Percentiles rank a stretch among this genome's conserved stretches.
Conservation (phyloP, 192 early-diverging fungal species). For the Martensiomyces pterosporus region DNA sequence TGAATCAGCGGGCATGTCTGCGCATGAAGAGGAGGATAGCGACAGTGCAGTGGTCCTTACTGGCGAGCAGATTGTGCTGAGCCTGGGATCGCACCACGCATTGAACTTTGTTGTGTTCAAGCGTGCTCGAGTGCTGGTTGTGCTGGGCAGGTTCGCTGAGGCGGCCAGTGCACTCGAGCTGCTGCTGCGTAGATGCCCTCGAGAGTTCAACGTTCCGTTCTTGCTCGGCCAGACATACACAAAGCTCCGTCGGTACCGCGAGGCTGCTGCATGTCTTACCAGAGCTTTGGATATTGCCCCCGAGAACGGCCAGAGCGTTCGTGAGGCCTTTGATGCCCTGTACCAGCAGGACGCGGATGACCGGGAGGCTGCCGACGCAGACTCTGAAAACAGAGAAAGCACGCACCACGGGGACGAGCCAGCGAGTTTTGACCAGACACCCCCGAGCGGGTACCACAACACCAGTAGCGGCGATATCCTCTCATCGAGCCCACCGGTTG, state of each 20-base stretch:
- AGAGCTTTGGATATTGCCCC: slow-evolving; percentile 44
- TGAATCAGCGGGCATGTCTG: not conserved
- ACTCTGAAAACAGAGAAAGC: not conserved
- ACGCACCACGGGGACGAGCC: too few species aligned
- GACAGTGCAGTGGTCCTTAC: not conserved
- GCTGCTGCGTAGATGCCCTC: slow-evolving; percentile 52
- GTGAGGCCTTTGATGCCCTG: slow-evolving; percentile 48
- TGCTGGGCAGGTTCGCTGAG: slow-evolving; percentile 56
- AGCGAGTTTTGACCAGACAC: too few species aligned
- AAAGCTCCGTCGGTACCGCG: slow-evolving; percentile 34
- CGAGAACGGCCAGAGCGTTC: slow-evolving; percentile 40
- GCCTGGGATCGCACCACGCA: slow-evolving; percentile 26
- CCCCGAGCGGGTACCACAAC: slow-evolving; percentile 11
- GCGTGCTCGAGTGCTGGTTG: slow-evolving; percentile 60
- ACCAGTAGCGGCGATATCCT: slow-evolving; percentile 4
- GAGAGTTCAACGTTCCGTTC: slow-evolving; percentile 49
- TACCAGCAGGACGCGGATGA: slow-evolving; percentile 30
- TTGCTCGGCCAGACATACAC: slow-evolving; percentile 50
- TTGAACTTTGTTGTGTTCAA: slow-evolving; percentile 62
- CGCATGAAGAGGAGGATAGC: not conserved
- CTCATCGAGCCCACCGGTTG: slow-evolving; percentile 15
- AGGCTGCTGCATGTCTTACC: slow-evolving; percentile 42
- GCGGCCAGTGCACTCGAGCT: slow-evolving; percentile 61
- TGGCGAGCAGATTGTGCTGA: slow-evolving; percentile 12
- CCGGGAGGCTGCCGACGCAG: not conserved